Evolutionary conservation across 2,329 filamentous ascomycete species (phyloP), one percentile per base, ranked within the genome.

Genomic region (Penicillium sp.): DNA sequence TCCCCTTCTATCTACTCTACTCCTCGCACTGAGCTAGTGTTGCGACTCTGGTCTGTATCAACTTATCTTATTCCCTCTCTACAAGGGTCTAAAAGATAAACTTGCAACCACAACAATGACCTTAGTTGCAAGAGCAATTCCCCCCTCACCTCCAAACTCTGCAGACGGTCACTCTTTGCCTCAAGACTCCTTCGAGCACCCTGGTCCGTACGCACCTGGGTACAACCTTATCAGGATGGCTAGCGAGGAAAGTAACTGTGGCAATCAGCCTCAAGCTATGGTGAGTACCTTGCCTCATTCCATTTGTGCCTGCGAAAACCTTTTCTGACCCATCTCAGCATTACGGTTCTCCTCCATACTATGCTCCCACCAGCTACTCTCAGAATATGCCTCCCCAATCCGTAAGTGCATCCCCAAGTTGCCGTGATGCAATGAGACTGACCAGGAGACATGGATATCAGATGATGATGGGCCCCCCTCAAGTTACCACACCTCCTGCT

Each of bases 71-170:
- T 18, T 46, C 33, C 44, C 46, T 47, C 46, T 48, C 45, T 50
- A 33, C 10, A 14, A 38, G 19, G 28, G 9, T 33, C 18, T 25
- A 30, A 40, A 27, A 41, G 31, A 34, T 36, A 31, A 3, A 31
- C 14, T 22, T 22, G 25, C n/a, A n/a, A 44, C 13, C 31, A 42
- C 28, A 28, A 40, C 36, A 43, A 53, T 55, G 50, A 50, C 50
- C 36, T 44, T 54, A 36, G 37, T 49, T 16, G 31, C 44, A 28
- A 56, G 53, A 39, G 43, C 56, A 13, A 50, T 64, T 43, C 59
- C 63, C 40, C 65, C 61, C 33, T 64, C 66, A 9, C 66, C 66
- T 33, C 64, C 65, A 11, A 59, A 61, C 27, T 66, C 65, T 8
- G 57, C 55, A 30, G 59, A 62, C 38, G 58, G 59, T 12, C 57